Evolutionary conservation across 345 rosid genomes (phyloP).

Genomic region (Eucalyptus grandis): DNA sequence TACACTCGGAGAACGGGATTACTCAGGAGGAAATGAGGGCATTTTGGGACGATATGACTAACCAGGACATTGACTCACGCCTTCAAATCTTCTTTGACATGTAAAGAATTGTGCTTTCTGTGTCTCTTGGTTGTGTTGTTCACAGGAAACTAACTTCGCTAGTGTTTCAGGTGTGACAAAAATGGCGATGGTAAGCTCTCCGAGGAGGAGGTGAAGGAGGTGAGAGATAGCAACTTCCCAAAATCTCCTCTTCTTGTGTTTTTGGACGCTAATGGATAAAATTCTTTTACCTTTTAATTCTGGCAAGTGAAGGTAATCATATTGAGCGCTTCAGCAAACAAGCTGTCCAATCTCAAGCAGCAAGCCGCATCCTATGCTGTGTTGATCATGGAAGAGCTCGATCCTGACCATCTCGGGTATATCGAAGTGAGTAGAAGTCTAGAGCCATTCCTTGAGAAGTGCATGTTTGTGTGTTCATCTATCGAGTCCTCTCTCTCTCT

Average conservation of each 20-base stretch:
- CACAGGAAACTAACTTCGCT: not conserved
- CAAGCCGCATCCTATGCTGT: slow-evolving; percentile 62
- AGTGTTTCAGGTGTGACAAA: slow-evolving; percentile 74
- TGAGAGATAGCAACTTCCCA: not conserved
- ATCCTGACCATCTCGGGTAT: slow-evolving; percentile 81
- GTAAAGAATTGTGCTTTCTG: slow-evolving; percentile 17
- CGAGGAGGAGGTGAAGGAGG: slow-evolving; percentile 90
- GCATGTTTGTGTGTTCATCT: not conserved
- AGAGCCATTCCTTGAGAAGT: not conserved
- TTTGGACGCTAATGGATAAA: not conserved
- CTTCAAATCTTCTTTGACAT: slow-evolving; percentile 94
- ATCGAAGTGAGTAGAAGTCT: slow-evolving; percentile 48
- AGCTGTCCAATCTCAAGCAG: slow-evolving; percentile 61
- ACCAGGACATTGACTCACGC: slow-evolving; percentile 64
- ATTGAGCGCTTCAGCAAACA: slow-evolving; percentile 83
- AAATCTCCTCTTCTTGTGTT: not conserved
- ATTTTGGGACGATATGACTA: slow-evolving; percentile 90
- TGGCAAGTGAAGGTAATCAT: slow-evolving; percentile 40
- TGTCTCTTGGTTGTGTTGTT: not conserved
- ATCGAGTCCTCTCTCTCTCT: not conserved
- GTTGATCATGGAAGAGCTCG: slow-evolving; percentile 97
- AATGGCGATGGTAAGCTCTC: slow-evolving; percentile 86
- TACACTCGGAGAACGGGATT: slow-evolving; percentile 42
- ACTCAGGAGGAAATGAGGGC: slow-evolving; percentile 46
- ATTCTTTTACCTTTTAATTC: not conserved